Evolutionary conservation across 345 rosid species (phyloP), one percentile per base, ranked within the genome.

Genomic region (Hibiscus mutabilis): DNA sequence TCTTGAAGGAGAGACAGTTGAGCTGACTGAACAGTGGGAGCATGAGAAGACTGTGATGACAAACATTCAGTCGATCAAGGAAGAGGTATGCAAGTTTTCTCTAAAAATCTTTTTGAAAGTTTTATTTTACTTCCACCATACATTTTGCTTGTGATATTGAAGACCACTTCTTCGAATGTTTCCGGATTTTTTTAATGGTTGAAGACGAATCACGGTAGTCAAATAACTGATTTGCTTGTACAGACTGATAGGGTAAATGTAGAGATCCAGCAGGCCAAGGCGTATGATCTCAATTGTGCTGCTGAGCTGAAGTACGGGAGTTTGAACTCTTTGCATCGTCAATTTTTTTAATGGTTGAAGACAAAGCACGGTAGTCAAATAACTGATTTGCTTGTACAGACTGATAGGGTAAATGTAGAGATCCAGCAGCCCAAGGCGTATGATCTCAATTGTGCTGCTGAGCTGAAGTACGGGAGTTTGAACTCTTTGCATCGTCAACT

Each of bases 41-140:
- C 99, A 96, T 24, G 99, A 96, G 83, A 89, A 89, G 82, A 80
- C 92, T 52, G 99, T 96, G 57, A 96, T 96, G 99, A 89, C 88
- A 6, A 94, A 87, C 65, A 86, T 96, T 67, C 97, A 92, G 74
- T 92, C 98, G 18, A 91, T 96, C 60, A 96, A 96, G 76, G 99
- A 96, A 78, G 99, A 91, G 93, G 96, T 86, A 80, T 18, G 47
- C 70, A 37, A 19, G 6, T 60, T n/a, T 44, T 69, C 7, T 25
- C 35, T 12, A 21, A 18, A 24, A 37, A 13, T 49, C 67, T 51
- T 7, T 74, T 13, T 22, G 15, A 15, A 12, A 13, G 64, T 31
- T 67, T n/a, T 60, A 3, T n/a, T 47, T 35, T 8, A n/a, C n/a
- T n/a, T 44, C 25, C 27, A 27, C 10, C 46, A 25, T 60, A 18